Percentiles rank a stretch among this genome's conserved stretches.
Conservation (phyloP, 345 rosid genomes). For the Diplotaxis tenuifolia region DNA sequence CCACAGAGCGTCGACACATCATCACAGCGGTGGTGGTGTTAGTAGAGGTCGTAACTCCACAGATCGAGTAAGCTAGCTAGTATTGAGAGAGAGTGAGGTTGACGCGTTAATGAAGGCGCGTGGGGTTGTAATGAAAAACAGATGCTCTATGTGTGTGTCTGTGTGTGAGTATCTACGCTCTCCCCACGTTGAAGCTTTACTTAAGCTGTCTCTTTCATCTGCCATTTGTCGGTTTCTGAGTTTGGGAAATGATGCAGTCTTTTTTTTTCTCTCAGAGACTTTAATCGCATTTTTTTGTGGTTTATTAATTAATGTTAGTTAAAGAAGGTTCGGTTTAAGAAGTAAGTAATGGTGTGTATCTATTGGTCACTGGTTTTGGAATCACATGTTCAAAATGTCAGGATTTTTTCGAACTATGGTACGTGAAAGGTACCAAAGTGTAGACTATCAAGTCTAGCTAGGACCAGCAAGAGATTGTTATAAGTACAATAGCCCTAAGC, state of each 20-base stretch:
- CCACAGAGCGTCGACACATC: slow-evolving; percentile 4
- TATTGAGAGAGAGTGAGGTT: neutral
- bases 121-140: slow-evolving; percentile 11
- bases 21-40: slow-evolving; percentile 5
- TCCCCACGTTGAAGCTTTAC: slow-evolving; percentile 39
- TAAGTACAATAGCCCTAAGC: neutral
- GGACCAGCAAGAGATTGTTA: slow-evolving; percentile 25
- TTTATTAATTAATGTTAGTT: neutral
- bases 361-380: slow-evolving; percentile 2
- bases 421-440: slow-evolving; percentile 26
- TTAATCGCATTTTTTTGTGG: neutral
- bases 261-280: slow-evolving; percentile 29
- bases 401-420: neutral
- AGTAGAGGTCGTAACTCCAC: slow-evolving; percentile 36
- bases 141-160: neutral
- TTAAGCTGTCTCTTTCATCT: slow-evolving; percentile 42
- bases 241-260: slow-evolving; percentile 35
- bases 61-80: slow-evolving; percentile 1
- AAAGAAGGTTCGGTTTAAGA: slow-evolving; percentile 30
- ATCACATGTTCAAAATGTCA: slow-evolving; percentile 20
- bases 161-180: slow-evolving; percentile 30
- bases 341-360: neutral
- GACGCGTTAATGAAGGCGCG: slow-evolving; percentile 23
- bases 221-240: slow-evolving; percentile 30
- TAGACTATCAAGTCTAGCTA: neutral